These are phyloP conservation scores for Candida suzukii DNA, from an alignment of 805 yeast genomes.

Conservation along the genomic window DNA sequence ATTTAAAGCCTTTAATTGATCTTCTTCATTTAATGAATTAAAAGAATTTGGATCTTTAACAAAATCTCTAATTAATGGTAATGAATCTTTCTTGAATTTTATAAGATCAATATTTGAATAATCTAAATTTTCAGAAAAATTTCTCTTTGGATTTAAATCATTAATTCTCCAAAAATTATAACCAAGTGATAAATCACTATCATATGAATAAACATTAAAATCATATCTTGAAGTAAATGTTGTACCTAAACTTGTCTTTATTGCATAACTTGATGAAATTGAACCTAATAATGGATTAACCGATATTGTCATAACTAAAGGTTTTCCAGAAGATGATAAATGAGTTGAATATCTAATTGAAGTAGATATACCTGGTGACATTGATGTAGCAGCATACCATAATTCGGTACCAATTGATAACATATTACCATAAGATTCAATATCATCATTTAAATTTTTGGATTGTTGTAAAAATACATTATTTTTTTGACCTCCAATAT, in stretches of 20 bases:
- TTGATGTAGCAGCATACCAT: slow-evolving; percentile 78
- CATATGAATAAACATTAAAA: slow-evolving; percentile 85
- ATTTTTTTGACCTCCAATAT: slow-evolving; percentile 39
- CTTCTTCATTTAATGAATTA: slow-evolving; percentile 12
- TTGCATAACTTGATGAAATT: slow-evolving; percentile 79
- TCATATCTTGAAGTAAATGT: slow-evolving; percentile 82
- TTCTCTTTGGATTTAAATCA: neutral
- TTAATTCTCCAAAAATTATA: slow-evolving; percentile 68
- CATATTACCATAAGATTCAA: slow-evolving; percentile 32
- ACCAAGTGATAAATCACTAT: slow-evolving; percentile 80
- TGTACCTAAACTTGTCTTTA: slow-evolving; percentile 66
- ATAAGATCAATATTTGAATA: neutral
- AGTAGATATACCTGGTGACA: slow-evolving; percentile 86
- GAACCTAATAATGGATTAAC: slow-evolving; percentile 89
- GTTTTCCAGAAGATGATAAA: slow-evolving; percentile 74
- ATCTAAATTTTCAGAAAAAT: neutral
- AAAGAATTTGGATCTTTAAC: slow-evolving; percentile 2
- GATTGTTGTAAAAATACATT: slow-evolving; percentile 1
- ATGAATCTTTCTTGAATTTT: neutral
- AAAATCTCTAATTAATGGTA: slow-evolving; percentile 4
- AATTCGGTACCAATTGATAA: slow-evolving; percentile 75
- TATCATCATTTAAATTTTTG: neutral
- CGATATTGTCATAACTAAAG: slow-evolving; percentile 80
- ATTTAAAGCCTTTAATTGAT: slow-evolving; percentile 13
- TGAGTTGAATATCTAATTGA: slow-evolving; percentile 81